Base-by-base conservation (phyloP, 108 stramenopile genomes). In the Nitzschia putrida region DNA sequence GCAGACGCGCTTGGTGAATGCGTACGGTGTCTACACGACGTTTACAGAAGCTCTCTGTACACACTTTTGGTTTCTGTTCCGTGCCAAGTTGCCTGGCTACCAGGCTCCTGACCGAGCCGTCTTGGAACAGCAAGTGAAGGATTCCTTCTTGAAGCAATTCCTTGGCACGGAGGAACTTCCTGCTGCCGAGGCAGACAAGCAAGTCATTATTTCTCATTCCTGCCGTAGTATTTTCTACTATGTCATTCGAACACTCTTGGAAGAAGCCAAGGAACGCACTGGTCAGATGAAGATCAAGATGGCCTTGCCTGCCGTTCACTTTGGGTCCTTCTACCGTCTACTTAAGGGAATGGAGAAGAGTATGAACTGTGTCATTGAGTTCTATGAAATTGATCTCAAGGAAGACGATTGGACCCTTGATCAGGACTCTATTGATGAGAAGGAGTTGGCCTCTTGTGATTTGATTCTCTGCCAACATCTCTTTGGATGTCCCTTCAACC, bases 321-420 rank as follows among this genome's bases (percentile, higher is more conserved):
- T 69, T 51, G 68, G 68, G 12, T 69, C 68, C 10, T 69, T 69
- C 42, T 69, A 69, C 41, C 55, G 68, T 7, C n/a, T 69, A 23
- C 22, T 69, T 2, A 47, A 51, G 23, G 68, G 68, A 16, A 69
- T 69, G 54, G 68, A 69, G 23, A 69, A 69, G 56, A 57, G 55
- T 37, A 47, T 69, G 56, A 51, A 69, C 8, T 69, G 68, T 47
- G 21, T 20, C 55, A 69, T 69, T 57, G 68, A 69, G 23, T 69
- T 69, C 21, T 57, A 57, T 18, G 68, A 69, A 57, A 23, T 69
- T 23, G 68, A 69, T 40, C 24, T 69, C 49, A 69, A 69, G n/a
- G 68, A 56, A 26, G 50, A 69, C 2, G 68, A 71, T 34, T 71
- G 70, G 70, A 71, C 70, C 1, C 40, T 71, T 34, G 70, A 71